A percentile compares a stretch with the other conserved stretches of the same genome.
phyloP scores from a whole-genome alignment of 768 basidiomycete genomes.

The Pulveroboletus frians region DNA sequence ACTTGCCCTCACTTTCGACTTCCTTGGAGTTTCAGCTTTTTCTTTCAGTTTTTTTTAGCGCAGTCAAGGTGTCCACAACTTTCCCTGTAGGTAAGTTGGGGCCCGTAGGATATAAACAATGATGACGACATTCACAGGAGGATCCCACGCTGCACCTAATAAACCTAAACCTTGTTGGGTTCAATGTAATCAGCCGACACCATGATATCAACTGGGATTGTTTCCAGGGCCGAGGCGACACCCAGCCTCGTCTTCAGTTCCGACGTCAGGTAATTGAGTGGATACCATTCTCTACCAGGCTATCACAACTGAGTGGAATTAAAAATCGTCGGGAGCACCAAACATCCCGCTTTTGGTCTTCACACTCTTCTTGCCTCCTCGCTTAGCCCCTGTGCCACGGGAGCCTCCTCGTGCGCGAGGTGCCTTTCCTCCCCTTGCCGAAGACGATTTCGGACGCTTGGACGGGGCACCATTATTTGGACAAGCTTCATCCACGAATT shows the following conservation, averaged over 20 bases:
- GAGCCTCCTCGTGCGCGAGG: constrained; percentile 22
- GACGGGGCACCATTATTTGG: constrained; percentile 21
- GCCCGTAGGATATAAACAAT: too few relatives aligned
- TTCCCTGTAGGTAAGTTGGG: too few relatives aligned
- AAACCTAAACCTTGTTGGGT: too few relatives aligned
- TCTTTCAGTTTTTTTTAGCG: too few relatives aligned
- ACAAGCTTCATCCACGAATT: constrained; percentile 18
- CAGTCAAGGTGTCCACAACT: too few relatives aligned
- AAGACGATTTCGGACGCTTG: constrained; percentile 26
- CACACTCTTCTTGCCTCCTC: constrained; percentile 24
- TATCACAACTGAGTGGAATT: not conserved
- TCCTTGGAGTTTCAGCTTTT: too few relatives aligned
- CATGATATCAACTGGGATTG: too few relatives aligned
- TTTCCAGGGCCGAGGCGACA: too few relatives aligned
- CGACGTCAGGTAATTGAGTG: not conserved
- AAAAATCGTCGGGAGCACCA: constrained; percentile 30
- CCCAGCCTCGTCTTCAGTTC: not conserved
- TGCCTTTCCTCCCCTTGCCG: constrained; percentile 21
- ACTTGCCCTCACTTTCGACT: too few relatives aligned
- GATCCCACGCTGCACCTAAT: too few relatives aligned
- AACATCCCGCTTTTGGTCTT: constrained; percentile 33
- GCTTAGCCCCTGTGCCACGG: constrained; percentile 19
- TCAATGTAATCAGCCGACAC: too few relatives aligned
- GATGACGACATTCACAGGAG: too few relatives aligned
- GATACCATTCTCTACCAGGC: not conserved